Percentiles rank a stretch among this genome's conserved stretches.
Conservation (phyloP, 352 stramenopile genomes). For the Phytophthora boehmeriae region DNA sequence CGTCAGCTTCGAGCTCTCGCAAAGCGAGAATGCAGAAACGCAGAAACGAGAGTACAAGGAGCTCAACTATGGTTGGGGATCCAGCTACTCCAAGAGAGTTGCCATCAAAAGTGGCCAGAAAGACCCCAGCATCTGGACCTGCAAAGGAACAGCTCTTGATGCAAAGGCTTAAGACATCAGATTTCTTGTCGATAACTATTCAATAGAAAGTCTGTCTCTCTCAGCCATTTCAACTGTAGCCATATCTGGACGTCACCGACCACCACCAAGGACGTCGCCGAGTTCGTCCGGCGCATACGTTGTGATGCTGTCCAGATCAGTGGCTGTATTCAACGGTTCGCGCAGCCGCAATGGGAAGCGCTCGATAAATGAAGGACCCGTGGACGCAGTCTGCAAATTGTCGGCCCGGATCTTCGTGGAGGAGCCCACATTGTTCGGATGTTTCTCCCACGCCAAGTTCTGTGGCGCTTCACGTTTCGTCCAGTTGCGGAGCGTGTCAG, state of each 20-base stretch:
- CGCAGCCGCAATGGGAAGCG: constrained; percentile 63
- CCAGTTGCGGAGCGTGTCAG: constrained; percentile 45
- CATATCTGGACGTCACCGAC: constrained; percentile 26
- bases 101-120: no score
- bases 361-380: constrained; percentile 67
- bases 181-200: no score
- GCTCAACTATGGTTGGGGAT: no score
- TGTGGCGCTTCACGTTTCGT: constrained; percentile 42
- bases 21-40: not conserved
- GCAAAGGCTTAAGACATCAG: no score
- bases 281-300: constrained; percentile 51
- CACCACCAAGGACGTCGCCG: constrained; percentile 53
- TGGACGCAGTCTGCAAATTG: constrained; percentile 41
- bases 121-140: no score
- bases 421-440: constrained; percentile 60
- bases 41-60: not conserved
- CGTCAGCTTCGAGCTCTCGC: not conserved
- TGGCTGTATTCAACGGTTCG: constrained; percentile 20
- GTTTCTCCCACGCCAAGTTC: constrained; percentile 66
- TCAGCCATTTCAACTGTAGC: constrained; percentile 10
- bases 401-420: constrained; percentile 74
- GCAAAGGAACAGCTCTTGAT: no score
- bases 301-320: constrained; percentile 30
- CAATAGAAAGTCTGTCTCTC: no score
- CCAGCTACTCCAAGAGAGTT: no score